These are phyloP conservation scores for Orbilia oligospora DNA, from an alignment of 2,329 filamentous ascomycete species.

Conservation along the genomic window DNA sequence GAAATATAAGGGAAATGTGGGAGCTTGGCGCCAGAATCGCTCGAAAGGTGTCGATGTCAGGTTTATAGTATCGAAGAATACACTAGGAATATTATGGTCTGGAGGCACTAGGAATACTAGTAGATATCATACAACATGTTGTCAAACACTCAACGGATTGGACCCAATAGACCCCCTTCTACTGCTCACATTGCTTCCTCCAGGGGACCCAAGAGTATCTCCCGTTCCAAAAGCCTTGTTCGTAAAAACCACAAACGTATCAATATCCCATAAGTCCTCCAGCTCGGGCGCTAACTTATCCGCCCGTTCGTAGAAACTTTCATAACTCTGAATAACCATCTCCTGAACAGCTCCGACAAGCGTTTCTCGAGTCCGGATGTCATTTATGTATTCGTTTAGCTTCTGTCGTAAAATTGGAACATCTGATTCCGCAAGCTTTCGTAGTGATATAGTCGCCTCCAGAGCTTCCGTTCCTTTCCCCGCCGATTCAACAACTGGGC, in stretches of 20 bases:
- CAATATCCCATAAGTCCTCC: conserved; percentile 75
- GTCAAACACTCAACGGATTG: conserved; percentile 19
- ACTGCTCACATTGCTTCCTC: conserved; percentile 54
- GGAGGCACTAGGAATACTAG: no score
- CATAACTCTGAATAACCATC: conserved; percentile 74
- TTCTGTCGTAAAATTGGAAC: conserved; percentile 72
- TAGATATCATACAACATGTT: not conserved
- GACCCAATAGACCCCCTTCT: conserved; percentile 51
- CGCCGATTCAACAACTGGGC: conserved; percentile 66
- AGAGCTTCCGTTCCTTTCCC: conserved; percentile 66
- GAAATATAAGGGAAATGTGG: no score
- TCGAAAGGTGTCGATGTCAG: no score
- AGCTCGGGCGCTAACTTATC: conserved; percentile 63
- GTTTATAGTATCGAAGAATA: not conserved
- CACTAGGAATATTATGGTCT: no score
- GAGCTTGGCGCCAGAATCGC: no score
- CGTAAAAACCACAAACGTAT: conserved; percentile 76
- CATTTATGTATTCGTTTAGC: conserved; percentile 76
- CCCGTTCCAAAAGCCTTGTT: conserved; percentile 71
- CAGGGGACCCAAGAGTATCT: conserved; percentile 42
- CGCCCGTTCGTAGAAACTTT: conserved; percentile 74
- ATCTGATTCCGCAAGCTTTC: conserved; percentile 73
- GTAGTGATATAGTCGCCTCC: conserved; percentile 69
- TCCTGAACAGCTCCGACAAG: conserved; percentile 75
- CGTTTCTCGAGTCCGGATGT: conserved; percentile 76